Base-by-base conservation (phyloP, 1,284 basidiomycete species). In the Schizophyllum amplum region DNA sequence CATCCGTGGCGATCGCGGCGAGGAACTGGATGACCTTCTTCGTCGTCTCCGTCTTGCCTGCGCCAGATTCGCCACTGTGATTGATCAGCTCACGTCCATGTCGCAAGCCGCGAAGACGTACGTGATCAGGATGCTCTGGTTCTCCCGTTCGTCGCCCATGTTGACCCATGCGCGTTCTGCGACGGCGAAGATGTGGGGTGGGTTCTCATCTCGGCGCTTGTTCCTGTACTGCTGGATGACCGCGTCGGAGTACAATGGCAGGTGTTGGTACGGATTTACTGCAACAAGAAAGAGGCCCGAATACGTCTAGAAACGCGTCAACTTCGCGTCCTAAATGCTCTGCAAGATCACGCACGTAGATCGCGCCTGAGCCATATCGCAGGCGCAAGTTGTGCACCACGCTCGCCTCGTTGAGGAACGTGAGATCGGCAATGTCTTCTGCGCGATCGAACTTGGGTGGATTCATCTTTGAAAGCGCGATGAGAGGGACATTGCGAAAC, bases 1-100 rank as follows among this genome's bases (percentile, higher is more conserved):
- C 77, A 67, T 94, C 91, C 17, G 91, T 87, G 3, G 97, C 97
- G 63, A 98, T 98, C 9, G 97, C 94, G 0, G 97, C 96, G 27
- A 99, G 86, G 72, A 99, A 99, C 71, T 99, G 97, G 59, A 99
- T 99, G 66, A 99, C 96, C 69, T 98, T 98, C 81, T 99, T 99
- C 15, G 97, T 99, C 73, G 96, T 99, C 71, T 99, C 97, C 1
- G 97, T 99, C 79, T 99, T 99, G 51, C 97, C 97, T 1, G 97
- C 97, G 48, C 97, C 97, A 2, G 97, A 99, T 78, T 99, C 97
- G 56, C 97, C 97, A 4, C 93, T 96, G 15, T 21, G 54, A 62
- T 5, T 33, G 17, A 53, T 33, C 11, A 57, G 57, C 63, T 54
- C 1, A 62, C 27, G 54, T 56, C 53, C 51, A 23, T 23, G n/a